phyloP scores from a whole-genome alignment of 106 monocot species.

The Posidonia australis region DNA sequence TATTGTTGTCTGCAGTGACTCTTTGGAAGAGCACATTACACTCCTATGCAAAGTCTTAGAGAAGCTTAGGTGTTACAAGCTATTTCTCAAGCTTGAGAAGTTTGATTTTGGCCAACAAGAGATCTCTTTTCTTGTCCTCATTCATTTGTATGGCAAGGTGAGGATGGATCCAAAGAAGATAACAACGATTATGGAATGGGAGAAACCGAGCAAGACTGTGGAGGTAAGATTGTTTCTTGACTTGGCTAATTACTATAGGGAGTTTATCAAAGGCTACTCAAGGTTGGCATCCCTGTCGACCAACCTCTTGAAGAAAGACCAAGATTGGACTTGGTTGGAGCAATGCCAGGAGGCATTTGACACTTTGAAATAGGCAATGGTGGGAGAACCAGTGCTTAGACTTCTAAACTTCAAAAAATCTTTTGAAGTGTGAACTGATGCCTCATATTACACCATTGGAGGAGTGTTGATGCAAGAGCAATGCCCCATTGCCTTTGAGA shows the following conservation, averaged over 20 bases:
- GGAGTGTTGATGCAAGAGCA: constrained; percentile 4
- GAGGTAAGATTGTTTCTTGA: not conserved
- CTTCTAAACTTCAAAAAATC: not conserved
- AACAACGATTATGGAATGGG: not conserved
- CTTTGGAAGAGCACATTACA: not conserved
- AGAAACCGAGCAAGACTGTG: not conserved
- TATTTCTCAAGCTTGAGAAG: not conserved
- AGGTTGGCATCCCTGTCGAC: not conserved
- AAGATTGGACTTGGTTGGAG: not conserved
- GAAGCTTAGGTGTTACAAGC: not conserved
- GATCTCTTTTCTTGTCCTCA: not conserved
- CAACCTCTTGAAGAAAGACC: not conserved
- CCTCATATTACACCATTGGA: not conserved
- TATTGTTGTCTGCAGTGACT: not conserved
- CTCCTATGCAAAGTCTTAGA: not conserved
- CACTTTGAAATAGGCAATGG: not conserved
- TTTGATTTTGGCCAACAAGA: not conserved
- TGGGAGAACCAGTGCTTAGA: not conserved
- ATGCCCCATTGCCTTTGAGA: not conserved
- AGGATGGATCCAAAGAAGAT: constrained; percentile 1
- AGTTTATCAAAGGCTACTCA: not conserved
- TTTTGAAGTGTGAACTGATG: constrained; percentile 2
- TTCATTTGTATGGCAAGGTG: not conserved
- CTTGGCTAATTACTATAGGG: not conserved
- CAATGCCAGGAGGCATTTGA: not conserved